Conservation (phyloP, 768 basidiomycete species). For the Suillus occidentalis region DNA sequence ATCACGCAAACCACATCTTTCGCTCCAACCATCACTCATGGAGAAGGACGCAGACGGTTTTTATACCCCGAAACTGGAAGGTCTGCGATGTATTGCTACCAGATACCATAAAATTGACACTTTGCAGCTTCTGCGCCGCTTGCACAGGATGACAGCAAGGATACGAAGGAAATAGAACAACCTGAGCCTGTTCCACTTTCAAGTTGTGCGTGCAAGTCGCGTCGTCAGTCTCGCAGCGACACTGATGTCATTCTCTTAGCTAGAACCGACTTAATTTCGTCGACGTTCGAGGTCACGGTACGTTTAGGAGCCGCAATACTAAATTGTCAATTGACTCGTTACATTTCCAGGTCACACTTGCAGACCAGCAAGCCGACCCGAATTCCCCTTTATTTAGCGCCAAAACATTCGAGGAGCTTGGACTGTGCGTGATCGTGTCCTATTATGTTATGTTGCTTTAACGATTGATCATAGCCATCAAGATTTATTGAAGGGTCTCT, state of each 20-base stretch:
- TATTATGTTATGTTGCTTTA: neutral
- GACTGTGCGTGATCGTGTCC: constrained; percentile 61
- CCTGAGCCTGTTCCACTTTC: constrained; percentile 16
- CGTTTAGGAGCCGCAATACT: constrained; percentile 22
- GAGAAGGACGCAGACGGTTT: constrained; percentile 83
- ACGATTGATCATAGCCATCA: constrained; percentile 51
- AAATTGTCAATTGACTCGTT: constrained; percentile 9
- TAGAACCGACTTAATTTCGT: constrained; percentile 65
- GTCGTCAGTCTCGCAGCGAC: neutral
- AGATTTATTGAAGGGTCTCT: constrained; percentile 91
- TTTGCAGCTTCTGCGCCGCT: constrained; percentile 20
- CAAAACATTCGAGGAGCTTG: constrained; percentile 94
- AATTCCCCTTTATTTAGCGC: constrained; percentile 94
- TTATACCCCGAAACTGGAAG: constrained; percentile 53
- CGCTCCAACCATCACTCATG: constrained; percentile 35
- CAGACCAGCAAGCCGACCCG: constrained; percentile 93
- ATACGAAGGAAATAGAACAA: constrained; percentile 20
- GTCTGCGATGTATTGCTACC: constrained; percentile 30
- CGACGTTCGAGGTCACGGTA: constrained; percentile 83
- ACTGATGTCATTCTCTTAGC: constrained; percentile 12
- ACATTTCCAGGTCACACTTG: constrained; percentile 78
- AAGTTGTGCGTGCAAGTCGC: constrained; percentile 17
- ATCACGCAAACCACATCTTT: constrained; percentile 1
- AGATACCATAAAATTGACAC: neutral
- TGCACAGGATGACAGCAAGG: constrained; percentile 31